These are phyloP conservation scores for Eremochloa ophiuroides DNA, from an alignment of 176 grass and related monocot species.

Conservation along the genomic window DNA sequence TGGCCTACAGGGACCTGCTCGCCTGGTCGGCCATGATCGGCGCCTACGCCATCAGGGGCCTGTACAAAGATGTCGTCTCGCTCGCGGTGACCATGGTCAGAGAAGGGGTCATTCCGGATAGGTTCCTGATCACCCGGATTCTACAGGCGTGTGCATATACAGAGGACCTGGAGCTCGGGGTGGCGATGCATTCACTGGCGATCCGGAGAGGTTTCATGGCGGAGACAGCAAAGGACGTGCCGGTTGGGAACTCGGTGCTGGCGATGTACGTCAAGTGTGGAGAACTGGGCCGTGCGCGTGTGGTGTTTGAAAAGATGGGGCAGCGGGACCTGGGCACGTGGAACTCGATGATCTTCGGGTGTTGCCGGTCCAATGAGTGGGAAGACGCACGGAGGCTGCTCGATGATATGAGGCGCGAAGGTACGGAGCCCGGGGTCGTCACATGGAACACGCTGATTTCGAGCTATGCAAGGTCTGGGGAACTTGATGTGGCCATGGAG, in stretches of 20 bases:
- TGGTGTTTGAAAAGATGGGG: constrained; percentile 49
- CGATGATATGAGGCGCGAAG: constrained; percentile 38
- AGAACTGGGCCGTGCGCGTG: constrained; percentile 27
- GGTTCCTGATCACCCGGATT: constrained; percentile 59
- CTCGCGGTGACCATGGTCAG: constrained; percentile 39
- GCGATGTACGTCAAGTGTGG: constrained; percentile 64
- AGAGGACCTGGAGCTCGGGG: constrained; percentile 31
- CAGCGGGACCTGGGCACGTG: constrained; percentile 50
- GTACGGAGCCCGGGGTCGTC: constrained; percentile 40
- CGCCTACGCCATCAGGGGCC: constrained; percentile 35
- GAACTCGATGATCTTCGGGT: constrained; percentile 66
- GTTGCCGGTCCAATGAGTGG: constrained; percentile 38
- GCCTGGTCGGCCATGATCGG: constrained; percentile 72
- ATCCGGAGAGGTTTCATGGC: constrained; percentile 38
- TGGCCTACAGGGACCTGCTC: constrained; percentile 51
- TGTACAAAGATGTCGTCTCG: constrained; percentile 36
- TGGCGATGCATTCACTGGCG: constrained; percentile 48
- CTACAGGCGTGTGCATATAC: constrained; percentile 43
- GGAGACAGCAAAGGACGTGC: constrained; percentile 21
- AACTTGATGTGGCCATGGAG: constrained; percentile 50
- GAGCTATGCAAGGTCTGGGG: constrained; percentile 49
- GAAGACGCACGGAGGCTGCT: constrained; percentile 48
- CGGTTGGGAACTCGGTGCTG: constrained; percentile 53
- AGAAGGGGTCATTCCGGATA: constrained; percentile 42
- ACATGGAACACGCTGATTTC: constrained; percentile 72